Percentiles rank a stretch among this genome's conserved stretches.
phyloP scores from a whole-genome alignment of 192 early-diverging fungal species.

The Podila minutissima region DNA sequence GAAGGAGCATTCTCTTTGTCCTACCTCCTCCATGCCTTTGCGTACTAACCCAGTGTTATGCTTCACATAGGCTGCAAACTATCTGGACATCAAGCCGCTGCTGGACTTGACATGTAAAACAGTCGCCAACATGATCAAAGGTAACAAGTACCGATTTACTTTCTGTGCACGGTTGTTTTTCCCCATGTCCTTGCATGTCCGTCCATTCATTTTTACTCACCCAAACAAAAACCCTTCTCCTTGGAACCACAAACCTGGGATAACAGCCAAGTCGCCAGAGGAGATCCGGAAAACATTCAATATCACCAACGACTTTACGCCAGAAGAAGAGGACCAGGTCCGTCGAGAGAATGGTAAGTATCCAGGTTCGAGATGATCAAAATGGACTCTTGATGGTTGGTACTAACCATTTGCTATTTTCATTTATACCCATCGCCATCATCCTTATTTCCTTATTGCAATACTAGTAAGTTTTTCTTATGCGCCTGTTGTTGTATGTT shows the following conservation, averaged over 20 bases:
- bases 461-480: not conserved
- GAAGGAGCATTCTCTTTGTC: not conserved
- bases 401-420: not conserved
- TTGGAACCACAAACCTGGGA: not conserved
- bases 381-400: too few species aligned
- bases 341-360: slow-evolving; percentile 73
- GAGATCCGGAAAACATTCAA: slow-evolving; percentile 97
- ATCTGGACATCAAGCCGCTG: slow-evolving; percentile 96
- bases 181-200: not conserved
- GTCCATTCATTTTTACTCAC: not conserved
- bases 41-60: not conserved
- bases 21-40: not conserved
- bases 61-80: slow-evolving; percentile 73
- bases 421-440: not conserved
- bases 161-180: not conserved
- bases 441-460: not conserved
- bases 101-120: slow-evolving; percentile 98
- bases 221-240: not conserved
- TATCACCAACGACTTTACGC: slow-evolving; percentile 95
- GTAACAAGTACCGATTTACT: slow-evolving; percentile 26
- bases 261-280: slow-evolving; percentile 79
- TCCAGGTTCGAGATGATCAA: not conserved
- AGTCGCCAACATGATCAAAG: slow-evolving; percentile 97
- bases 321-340: slow-evolving; percentile 96
- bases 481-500: not conserved